Conservation (phyloP, 805 yeast species). For the Myxozyma kluyveri region DNA sequence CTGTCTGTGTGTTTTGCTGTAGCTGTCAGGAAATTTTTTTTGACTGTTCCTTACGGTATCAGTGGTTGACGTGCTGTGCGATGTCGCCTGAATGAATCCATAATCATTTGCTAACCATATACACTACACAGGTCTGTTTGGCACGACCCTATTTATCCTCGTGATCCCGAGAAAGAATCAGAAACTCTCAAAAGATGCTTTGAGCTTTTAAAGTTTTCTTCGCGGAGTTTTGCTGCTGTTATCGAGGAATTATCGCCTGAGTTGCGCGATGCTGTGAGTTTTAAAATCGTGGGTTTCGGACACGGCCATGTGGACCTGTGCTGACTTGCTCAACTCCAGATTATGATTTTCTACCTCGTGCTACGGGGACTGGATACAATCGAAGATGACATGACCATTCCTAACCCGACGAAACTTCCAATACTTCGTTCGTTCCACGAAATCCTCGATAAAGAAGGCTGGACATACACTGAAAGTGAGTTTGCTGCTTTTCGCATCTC, state of each 20-base stretch:
- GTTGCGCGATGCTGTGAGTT: conserved; percentile 61
- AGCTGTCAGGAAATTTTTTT: background rate
- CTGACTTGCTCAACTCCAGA: too few species aligned
- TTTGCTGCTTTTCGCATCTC: background rate
- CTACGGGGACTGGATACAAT: conserved; percentile 91
- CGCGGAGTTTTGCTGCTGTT: conserved; percentile 93
- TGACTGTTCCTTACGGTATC: background rate
- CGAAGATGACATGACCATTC: conserved; percentile 92
- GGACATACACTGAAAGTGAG: conserved; percentile 72
- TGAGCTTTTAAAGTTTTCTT: conserved; percentile 62
- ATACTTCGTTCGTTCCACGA: conserved; percentile 65
- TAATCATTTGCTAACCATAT: background rate
- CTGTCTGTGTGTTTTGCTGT: background rate
- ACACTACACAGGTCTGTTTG: conserved; percentile 37
- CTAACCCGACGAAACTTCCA: conserved; percentile 68
- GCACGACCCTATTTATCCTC: conserved; percentile 54
- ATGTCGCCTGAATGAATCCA: background rate
- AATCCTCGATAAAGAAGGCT: conserved; percentile 61
- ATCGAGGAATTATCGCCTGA: conserved; percentile 89
- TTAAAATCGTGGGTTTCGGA: too few species aligned
- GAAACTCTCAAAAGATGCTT: conserved; percentile 62
- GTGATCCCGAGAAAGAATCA: conserved; percentile 43
- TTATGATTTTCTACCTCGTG: conserved; percentile 77
- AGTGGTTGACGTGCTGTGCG: background rate
- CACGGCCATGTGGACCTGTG: too few species aligned